Percentiles rank a stretch among this genome's conserved stretches.
Evolutionary conservation across 164 flowering plant genomes (phyloP).

Genomic region (Berberis vulgaris): DNA sequence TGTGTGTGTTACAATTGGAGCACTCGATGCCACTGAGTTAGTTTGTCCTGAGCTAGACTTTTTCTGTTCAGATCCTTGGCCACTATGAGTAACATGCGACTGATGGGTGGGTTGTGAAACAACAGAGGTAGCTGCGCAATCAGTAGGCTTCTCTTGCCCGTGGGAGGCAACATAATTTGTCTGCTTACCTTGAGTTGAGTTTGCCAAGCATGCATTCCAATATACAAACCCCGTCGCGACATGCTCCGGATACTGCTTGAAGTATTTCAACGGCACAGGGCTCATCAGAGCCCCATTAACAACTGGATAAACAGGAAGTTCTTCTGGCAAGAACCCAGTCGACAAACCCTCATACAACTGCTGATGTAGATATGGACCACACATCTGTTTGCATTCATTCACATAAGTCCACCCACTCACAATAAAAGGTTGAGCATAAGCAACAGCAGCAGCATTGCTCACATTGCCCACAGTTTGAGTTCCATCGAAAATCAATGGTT

Average conservation of each 20-base stretch:
- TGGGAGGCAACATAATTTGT: slow-evolving; percentile 9
- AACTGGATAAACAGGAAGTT: slow-evolving; percentile 85
- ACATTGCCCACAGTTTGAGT: slow-evolving; percentile 12
- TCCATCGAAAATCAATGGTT: slow-evolving; percentile 16
- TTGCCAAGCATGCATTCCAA: slow-evolving; percentile 13
- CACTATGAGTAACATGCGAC: background rate
- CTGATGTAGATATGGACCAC: slow-evolving; percentile 87
- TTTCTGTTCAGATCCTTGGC: background rate
- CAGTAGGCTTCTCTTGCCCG: slow-evolving; percentile 4
- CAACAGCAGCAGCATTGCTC: slow-evolving; percentile 12
- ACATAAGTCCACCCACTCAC: slow-evolving; percentile 95
- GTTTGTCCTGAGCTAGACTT: background rate
- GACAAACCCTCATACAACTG: slow-evolving; percentile 83
- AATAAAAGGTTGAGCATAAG: slow-evolving; percentile 17
- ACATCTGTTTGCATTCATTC: slow-evolving; percentile 72
- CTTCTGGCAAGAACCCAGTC: slow-evolving; percentile 78
- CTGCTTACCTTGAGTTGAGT: slow-evolving; percentile 6
- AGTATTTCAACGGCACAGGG: slow-evolving; percentile 75
- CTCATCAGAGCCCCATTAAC: slow-evolving; percentile 44
- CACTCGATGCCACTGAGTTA: background rate
- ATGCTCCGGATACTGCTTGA: slow-evolving; percentile 78
- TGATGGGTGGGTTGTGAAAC: background rate
- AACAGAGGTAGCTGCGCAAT: slow-evolving; percentile 10
- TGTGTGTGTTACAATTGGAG: too few relatives aligned
- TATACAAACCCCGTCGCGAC: slow-evolving; percentile 70